Percentiles rank a stretch among this genome's conserved stretches.
Evolutionary conservation across 2,329 filamentous ascomycete species (phyloP).

Genomic region (Clarireedia paspali): DNA sequence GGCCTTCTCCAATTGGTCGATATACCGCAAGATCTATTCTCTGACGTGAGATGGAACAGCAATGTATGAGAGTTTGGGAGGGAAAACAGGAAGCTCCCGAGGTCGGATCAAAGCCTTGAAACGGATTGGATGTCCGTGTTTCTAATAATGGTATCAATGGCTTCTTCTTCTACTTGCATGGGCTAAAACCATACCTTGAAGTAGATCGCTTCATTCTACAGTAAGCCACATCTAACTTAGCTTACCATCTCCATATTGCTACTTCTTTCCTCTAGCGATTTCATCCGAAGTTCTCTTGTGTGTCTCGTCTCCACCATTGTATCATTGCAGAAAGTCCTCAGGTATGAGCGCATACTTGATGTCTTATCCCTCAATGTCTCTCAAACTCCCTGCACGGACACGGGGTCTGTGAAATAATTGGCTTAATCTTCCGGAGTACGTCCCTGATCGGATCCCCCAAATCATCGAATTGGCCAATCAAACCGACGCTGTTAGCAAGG

Average conservation of each 20-base stretch:
- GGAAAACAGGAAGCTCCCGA: background rate
- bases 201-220: slow-evolving; percentile 7
- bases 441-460: background rate
- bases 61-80: background rate
- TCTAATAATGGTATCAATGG: slow-evolving; percentile 2
- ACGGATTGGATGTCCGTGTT: slow-evolving; percentile 1
- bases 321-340: background rate
- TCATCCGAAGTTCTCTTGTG: slow-evolving; percentile 8
- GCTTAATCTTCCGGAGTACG: background rate
- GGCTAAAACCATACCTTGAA: slow-evolving; percentile 2
- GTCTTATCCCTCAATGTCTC: background rate
- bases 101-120: background rate
- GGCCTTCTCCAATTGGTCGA: background rate
- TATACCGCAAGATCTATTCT: background rate
- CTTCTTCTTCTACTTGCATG: background rate
- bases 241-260: background rate
- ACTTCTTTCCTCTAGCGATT: background rate
- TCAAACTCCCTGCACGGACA: no score
- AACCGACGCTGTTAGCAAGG: background rate
- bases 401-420: no score
- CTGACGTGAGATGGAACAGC: slow-evolving; percentile 10
- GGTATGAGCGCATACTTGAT: background rate
- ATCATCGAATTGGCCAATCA: background rate
- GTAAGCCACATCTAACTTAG: background rate
- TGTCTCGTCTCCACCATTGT: background rate